These are phyloP conservation scores for Draba incana DNA, from an alignment of 345 rosid species.

Conservation along the genomic window DNA sequence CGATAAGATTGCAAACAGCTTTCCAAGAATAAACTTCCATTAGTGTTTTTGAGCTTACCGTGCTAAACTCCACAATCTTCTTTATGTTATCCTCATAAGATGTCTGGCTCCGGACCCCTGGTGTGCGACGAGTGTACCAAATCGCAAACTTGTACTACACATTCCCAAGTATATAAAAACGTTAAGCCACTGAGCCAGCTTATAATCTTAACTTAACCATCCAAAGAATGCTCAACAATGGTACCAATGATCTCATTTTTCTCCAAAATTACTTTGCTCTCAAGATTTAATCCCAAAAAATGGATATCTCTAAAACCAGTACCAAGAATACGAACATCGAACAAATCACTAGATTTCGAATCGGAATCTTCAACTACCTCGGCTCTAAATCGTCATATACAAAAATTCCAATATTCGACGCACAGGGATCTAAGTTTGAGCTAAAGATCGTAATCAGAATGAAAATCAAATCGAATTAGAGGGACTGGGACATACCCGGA, in stretches of 20 bases:
- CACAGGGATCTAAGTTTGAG: conserved; percentile 5
- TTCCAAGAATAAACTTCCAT: neutral
- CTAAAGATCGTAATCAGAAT: conserved; percentile 7
- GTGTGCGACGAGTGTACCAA: conserved; percentile 96
- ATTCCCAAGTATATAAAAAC: conserved; percentile 28
- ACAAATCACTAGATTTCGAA: neutral
- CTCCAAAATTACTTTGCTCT: neutral
- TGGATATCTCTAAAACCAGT: neutral
- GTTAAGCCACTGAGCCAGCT: neutral
- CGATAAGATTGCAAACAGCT: neutral
- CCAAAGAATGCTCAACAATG: neutral
- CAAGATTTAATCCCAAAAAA: neutral
- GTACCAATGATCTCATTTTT: conserved; percentile 6
- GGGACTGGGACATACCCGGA: conserved; percentile 67
- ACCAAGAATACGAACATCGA: neutral
- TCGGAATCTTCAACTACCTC: conserved; percentile 24
- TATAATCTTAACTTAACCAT: neutral
- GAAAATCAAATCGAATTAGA: neutral
- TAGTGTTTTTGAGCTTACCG: conserved; percentile 51
- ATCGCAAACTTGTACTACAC: conserved; percentile 81
- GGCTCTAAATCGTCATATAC: conserved; percentile 8
- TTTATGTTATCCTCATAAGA: conserved; percentile 95
- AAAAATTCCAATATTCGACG: neutral
- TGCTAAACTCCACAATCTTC: conserved; percentile 91
- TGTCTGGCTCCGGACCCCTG: conserved; percentile 82